These are phyloP conservation scores for Chamaenerion angustifolium DNA, from an alignment of 345 rosid genomes.

Conservation along the genomic window DNA sequence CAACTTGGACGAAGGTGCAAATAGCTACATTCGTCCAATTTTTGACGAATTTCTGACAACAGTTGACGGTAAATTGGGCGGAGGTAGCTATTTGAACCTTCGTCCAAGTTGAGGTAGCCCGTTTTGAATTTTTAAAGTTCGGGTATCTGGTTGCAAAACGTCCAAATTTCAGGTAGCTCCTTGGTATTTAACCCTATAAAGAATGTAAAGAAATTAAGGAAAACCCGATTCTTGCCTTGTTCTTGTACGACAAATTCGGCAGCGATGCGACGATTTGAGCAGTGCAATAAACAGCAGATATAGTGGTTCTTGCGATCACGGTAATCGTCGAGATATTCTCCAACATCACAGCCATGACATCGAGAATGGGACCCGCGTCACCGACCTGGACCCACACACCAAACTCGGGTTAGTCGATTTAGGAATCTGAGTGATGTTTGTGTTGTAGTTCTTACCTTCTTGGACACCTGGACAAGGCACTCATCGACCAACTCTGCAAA, in stretches of 20 bases:
- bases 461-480: conserved; percentile 62
- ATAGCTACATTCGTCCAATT: too few relatives aligned
- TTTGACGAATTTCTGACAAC: too few relatives aligned
- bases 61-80: too few relatives aligned
- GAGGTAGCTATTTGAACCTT: too few relatives aligned
- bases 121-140: too few relatives aligned
- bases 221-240: conserved; percentile 42
- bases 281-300: conserved; percentile 66
- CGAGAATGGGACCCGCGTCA: conserved; percentile 87
- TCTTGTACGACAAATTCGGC: conserved; percentile 68
- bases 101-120: too few relatives aligned
- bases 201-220: conserved; percentile 3
- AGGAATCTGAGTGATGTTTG: too few relatives aligned
- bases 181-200: too few relatives aligned
- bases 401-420: too few relatives aligned
- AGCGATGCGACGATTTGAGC: conserved; percentile 82
- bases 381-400: conserved; percentile 47
- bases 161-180: too few relatives aligned
- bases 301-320: conserved; percentile 62
- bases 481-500: conserved; percentile 66
- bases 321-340: conserved; percentile 75
- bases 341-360: conserved; percentile 79
- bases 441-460: conserved; percentile 28
- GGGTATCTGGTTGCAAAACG: too few relatives aligned
- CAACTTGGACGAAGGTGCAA: too few relatives aligned